Conservation (phyloP, 768 basidiomycete genomes). For the Serendipita sp. region DNA sequence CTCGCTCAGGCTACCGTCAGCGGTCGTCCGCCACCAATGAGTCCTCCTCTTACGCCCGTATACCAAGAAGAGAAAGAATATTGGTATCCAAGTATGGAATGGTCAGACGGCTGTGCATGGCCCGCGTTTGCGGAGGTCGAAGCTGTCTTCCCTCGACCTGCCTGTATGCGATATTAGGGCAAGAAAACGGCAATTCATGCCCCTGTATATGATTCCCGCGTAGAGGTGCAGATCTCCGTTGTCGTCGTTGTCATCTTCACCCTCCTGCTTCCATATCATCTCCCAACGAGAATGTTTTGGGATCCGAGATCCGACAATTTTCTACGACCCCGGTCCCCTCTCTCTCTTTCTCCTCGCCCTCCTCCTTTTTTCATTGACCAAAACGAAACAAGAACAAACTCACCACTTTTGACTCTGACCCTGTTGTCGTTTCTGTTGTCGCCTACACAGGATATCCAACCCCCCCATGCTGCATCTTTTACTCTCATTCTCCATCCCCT, state of each 20-base stretch:
- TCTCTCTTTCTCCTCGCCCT: too few species aligned
- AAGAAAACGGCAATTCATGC: neutral
- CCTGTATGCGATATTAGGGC: neutral
- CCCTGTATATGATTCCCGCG: neutral
- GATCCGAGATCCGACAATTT: too few species aligned
- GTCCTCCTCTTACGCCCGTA: neutral
- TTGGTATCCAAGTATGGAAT: constrained; percentile 5
- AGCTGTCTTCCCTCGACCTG: neutral
- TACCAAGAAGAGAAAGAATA: neutral
- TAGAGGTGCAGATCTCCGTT: neutral
- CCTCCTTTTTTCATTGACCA: too few species aligned
- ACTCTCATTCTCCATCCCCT: neutral
- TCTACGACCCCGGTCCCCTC: too few species aligned
- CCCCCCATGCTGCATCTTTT: too few species aligned
- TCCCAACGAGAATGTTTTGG: too few species aligned
- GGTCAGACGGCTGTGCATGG: constrained; percentile 2
- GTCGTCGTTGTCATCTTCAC: neutral
- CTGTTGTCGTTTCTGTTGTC: too few species aligned
- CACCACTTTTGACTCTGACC: too few species aligned
- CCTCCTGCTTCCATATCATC: neutral
- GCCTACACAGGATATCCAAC: too few species aligned
- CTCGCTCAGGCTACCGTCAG: neutral
- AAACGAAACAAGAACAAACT: too few species aligned
- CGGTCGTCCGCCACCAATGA: neutral
- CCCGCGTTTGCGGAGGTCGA: constrained; percentile 2